A percentile compares a stretch with the other conserved stretches of the same genome.
phyloP scores from a whole-genome alignment of 73 alveolate genomes.

The Blepharisma japonicum region DNA sequence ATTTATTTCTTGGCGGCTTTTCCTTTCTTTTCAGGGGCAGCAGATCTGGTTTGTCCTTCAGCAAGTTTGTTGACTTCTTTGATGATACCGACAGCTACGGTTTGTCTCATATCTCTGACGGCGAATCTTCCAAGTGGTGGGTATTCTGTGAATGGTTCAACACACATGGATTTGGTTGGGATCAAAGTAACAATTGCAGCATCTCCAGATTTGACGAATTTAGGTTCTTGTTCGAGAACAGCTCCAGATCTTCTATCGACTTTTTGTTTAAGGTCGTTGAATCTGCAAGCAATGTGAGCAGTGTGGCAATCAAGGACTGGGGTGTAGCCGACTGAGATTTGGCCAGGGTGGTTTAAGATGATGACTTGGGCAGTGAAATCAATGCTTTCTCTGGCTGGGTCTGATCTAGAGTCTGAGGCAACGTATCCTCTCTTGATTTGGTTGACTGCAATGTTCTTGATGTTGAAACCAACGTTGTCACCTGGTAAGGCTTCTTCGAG shows the following conservation, averaged over 20 bases:
- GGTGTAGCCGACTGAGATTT: constrained; percentile 50
- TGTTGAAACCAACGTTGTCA: constrained; percentile 69
- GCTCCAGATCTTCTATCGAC: constrained; percentile 41
- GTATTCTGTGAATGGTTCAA: constrained; percentile 47
- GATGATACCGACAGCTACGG: constrained; percentile 69
- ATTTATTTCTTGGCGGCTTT: too few relatives aligned
- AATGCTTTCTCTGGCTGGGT: constrained; percentile 67
- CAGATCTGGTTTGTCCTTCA: constrained; percentile 9
- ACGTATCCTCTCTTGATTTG: constrained; percentile 73
- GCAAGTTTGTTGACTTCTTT: constrained; percentile 34
- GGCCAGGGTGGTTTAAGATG: constrained; percentile 53
- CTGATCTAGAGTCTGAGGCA: constrained; percentile 55
- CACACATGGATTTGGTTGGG: constrained; percentile 42
- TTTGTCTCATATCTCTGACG: constrained; percentile 61
- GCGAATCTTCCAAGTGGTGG: constrained; percentile 74
- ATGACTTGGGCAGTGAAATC: constrained; percentile 60
- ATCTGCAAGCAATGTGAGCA: constrained; percentile 48
- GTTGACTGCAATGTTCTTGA: constrained; percentile 57
- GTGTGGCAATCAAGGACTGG: constrained; percentile 52
- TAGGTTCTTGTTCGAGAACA: constrained; percentile 51
- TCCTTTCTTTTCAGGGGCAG: too few relatives aligned
- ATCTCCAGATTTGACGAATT: constrained; percentile 44
- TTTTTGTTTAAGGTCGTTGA: constrained; percentile 39
- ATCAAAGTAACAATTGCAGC: constrained; percentile 53
- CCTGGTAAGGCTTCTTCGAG: constrained; percentile 76